Evolutionary conservation across 2,329 filamentous ascomycete species (phyloP).

Genomic region (Lecanoromycetidae sp.): DNA sequence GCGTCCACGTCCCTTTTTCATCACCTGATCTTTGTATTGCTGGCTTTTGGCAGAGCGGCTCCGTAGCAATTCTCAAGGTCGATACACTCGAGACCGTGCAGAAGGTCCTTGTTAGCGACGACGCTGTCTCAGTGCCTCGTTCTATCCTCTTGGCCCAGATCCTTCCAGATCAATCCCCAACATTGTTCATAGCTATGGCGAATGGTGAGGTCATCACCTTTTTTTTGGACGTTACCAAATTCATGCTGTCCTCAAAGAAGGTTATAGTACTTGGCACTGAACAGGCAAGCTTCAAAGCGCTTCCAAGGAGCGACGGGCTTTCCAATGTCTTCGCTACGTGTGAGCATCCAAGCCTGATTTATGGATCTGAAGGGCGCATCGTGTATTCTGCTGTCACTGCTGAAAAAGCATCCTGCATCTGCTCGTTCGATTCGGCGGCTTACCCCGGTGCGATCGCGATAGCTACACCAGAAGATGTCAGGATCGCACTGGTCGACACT

Average conservation of each 20-base stretch:
- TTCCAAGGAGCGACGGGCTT: constrained; percentile 55
- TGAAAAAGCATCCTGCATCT: constrained; percentile 70
- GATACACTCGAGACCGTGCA: constrained; percentile 53
- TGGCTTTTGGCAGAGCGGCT: constrained; percentile 78
- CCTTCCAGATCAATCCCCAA: constrained; percentile 54
- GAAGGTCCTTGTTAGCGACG: constrained; percentile 49
- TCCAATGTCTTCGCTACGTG: constrained; percentile 85
- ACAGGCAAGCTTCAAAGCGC: constrained; percentile 65
- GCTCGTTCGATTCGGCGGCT: constrained; percentile 66
- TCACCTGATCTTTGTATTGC: constrained; percentile 57
- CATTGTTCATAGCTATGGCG: constrained; percentile 78
- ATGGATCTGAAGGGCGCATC: constrained; percentile 73
- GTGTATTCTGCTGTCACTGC: constrained; percentile 91
- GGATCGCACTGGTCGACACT: constrained; percentile 68
- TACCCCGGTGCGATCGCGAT: constrained; percentile 73
- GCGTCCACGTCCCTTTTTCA: constrained; percentile 60
- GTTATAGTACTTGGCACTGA: constrained; percentile 76
- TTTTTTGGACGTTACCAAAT: constrained; percentile 50
- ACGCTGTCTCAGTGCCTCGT: constrained; percentile 67
- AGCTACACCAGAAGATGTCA: constrained; percentile 63
- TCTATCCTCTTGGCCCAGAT: constrained; percentile 71
- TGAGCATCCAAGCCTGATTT: constrained; percentile 88
- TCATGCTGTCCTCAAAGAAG: constrained; percentile 58
- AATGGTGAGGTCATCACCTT: constrained; percentile 86
- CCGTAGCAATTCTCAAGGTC: constrained; percentile 61